These are phyloP conservation scores for Clohesyomyces aquaticus DNA, from an alignment of 495 filamentous ascomycete genomes.

Conservation along the genomic window DNA sequence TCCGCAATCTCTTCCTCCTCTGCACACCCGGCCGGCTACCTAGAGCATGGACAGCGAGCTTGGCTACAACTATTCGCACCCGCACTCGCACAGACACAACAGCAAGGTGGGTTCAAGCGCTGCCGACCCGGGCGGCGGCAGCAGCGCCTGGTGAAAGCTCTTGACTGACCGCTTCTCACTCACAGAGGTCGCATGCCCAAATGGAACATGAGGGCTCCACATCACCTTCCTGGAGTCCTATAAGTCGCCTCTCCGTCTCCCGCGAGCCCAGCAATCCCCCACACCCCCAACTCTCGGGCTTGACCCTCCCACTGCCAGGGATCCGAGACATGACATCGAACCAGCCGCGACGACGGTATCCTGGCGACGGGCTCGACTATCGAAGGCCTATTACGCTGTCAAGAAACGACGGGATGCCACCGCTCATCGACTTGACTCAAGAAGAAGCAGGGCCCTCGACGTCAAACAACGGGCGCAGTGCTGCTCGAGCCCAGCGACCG, in stretches of 20 bases:
- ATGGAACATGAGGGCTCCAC: conserved; percentile 30
- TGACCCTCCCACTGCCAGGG: conserved; percentile 30
- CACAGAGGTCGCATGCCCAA: conserved; percentile 31
- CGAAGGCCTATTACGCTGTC: conserved; percentile 51
- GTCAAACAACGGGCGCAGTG: conserved; percentile 4
- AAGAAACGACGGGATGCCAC: neutral
- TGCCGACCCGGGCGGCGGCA: neutral
- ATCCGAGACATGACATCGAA: conserved; percentile 20
- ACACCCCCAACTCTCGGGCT: conserved; percentile 20
- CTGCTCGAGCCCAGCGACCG: conserved; percentile 22
- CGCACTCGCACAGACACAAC: conserved; percentile 7
- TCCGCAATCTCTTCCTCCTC: conserved; percentile 8
- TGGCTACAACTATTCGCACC: conserved; percentile 21
- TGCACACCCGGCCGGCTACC: neutral
- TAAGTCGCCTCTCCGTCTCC: conserved; percentile 16
- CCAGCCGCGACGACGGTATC: conserved; percentile 48
- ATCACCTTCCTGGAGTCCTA: conserved; percentile 26
- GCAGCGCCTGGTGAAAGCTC: neutral
- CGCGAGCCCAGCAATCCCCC: conserved; percentile 23
- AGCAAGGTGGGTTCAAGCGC: conserved; percentile 34
- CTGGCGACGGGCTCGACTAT: conserved; percentile 57
- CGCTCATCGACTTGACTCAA: conserved; percentile 59
- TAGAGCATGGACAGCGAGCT: conserved; percentile 39
- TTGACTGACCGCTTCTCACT: conserved; percentile 18
- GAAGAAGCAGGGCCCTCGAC: conserved; percentile 32